Base-by-base conservation (phyloP, 2,329 filamentous ascomycete species). In the Fusarium falciforme region DNA sequence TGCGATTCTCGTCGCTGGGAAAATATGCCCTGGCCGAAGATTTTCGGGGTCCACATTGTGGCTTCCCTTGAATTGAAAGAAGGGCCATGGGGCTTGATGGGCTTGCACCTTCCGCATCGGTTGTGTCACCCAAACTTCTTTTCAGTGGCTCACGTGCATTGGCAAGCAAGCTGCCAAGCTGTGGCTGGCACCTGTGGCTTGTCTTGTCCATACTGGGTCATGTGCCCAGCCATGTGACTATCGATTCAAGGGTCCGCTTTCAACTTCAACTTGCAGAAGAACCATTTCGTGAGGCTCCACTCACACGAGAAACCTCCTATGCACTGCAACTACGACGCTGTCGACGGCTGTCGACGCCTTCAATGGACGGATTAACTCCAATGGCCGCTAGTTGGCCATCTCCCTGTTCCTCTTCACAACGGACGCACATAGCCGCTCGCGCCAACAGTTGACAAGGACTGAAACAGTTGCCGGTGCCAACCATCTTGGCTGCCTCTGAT, bases 391-490 rank as follows among this genome's bases (percentile, higher is more conserved):
- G 55, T 33, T 31, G 67, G 29, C 49, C 67, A 38, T 57, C 66
- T 47, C 31, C 52, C 36, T 40, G 63, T 49, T 67, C 67, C 31
- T 55, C 60, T 49, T 40, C 44, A 52, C 40, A 55, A 33, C 49
- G 36, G 33, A 66, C 61, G 33, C 66, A 68, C 71, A 75, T 77
- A 77, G 58, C 69, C 75, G 75, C 75, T 69, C 66, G 69, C 64
- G 61, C 64, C 67, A 67, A 73, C 64, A 66, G 65, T 73, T 60
- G 66, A 38, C 62, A 68, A 60, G 65, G 52, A 66, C 59, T 44
- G 68, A 74, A 74, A 74, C 74, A 72, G 72, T 66, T 69, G 20
- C 35, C 40, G 14, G 64, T 69, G 58, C 59, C 72, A 72, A 62
- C 64, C 71, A 74, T 70, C 58, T 60, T 49, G 42, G 36, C 27